A percentile compares a stretch with the other conserved stretches of the same genome.
Conservation (phyloP, 2,329 filamentous ascomycete species). For the Basipetospora chlamydospora region DNA sequence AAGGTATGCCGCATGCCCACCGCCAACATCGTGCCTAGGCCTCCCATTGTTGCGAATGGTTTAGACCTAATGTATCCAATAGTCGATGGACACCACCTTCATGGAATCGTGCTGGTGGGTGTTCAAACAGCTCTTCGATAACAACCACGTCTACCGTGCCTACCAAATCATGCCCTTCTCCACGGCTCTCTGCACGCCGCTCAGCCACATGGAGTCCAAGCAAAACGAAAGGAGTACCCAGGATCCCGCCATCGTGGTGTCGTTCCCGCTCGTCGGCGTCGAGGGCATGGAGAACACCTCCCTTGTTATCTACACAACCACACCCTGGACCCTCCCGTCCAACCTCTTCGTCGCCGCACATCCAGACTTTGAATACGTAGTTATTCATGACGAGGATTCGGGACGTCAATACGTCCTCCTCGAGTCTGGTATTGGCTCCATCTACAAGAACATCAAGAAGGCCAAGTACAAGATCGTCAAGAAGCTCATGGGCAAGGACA, state of each 20-base stretch:
- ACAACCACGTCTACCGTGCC: constrained; percentile 55
- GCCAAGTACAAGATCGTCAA: constrained; percentile 57
- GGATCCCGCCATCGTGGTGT: constrained; percentile 57
- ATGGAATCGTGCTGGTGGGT: constrained; percentile 75
- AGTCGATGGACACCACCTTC: constrained; percentile 60
- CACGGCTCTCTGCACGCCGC: constrained; percentile 56
- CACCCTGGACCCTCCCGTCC: constrained; percentile 68
- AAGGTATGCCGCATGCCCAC: constrained; percentile 29
- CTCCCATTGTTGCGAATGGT: too few species aligned
- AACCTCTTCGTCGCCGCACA: constrained; percentile 58
- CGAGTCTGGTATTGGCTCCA: constrained; percentile 49
- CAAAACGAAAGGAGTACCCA: constrained; percentile 66
- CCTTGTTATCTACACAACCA: constrained; percentile 43
- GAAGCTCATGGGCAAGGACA: constrained; percentile 51
- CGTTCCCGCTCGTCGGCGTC: constrained; percentile 52
- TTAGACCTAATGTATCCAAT: too few species aligned
- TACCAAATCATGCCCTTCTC: constrained; percentile 67
- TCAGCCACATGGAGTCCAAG: constrained; percentile 62
- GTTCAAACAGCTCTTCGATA: constrained; percentile 60
- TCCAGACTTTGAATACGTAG: constrained; percentile 66
- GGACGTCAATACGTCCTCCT: constrained; percentile 56
- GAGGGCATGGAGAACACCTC: constrained; percentile 50
- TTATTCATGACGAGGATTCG: constrained; percentile 51
- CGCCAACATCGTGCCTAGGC: not conserved
- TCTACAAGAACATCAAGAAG: constrained; percentile 67